Evolutionary conservation across 1,284 basidiomycete species (phyloP), one percentile per base, ranked within the genome.

Genomic region (Puccinia polysora): DNA sequence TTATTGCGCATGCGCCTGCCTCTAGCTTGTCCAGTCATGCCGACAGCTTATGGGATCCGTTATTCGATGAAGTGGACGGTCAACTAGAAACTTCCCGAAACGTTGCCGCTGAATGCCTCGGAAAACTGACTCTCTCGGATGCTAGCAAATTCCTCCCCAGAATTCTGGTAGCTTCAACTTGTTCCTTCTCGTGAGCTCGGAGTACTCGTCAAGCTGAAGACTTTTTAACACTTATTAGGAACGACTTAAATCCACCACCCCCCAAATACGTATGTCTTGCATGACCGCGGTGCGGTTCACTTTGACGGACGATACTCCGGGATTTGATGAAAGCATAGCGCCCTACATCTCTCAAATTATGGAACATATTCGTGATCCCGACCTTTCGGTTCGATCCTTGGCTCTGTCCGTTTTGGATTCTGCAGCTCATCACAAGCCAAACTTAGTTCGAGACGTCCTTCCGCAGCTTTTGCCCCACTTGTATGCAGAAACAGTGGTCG

Each of bases 281-380:
- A 87, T 96, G 8, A 90, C 94, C 4, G 91, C 95, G 0, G 88
- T 97, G 75, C 86, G 96, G 18, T 97, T 97, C 79, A 96, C 94
- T 0, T 93, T 98, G 76, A 91, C 89, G 30, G 94, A 97, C 78
- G 87, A 87, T 2, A 85, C 88, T 0, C 84, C 85, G 32, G 84
- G 88, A 0, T 94, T 92, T 78, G 94, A 97, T 45, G 65, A 70
- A 38, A 56, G 62, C 23, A 5, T 63, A 36, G 59, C 47, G 36
- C 65, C 60, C 15, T 69, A 40, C 40, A 53, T 68, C 32, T 67
- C 73, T 2, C 47, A 68, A 43, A 60, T 68, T 43, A 62, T 73
- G 64, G 36, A 30, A 7, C 60, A 67, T 36, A 68, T 74, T 53
- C 43, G 62, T 14, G 74, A 74, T 50, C 34, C 67, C 10, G 65